Percentiles rank a stretch among this genome's conserved stretches.
Evolutionary conservation across 176 grass and related monocot genomes (phyloP).

Genomic region (Triticum timopheevii): DNA sequence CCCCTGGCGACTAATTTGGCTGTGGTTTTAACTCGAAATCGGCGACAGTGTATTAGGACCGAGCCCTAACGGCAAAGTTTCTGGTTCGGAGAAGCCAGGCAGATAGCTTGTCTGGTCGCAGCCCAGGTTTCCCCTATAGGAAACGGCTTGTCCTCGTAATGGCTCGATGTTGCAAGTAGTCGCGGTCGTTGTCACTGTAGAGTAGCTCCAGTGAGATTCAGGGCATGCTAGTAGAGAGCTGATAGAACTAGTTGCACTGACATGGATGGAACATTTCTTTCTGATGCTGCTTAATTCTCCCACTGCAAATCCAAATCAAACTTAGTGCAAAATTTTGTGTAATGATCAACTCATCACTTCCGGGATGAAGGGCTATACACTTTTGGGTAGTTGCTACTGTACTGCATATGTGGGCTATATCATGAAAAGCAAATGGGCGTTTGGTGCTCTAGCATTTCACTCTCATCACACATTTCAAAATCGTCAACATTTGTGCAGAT

Average conservation of each 20-base stretch:
- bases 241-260: not conserved
- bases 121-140: not conserved
- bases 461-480: not conserved
- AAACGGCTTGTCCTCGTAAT: not conserved
- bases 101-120: not conserved
- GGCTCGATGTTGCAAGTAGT: not conserved
- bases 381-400: not conserved
- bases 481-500: conserved; percentile 39
- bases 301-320: not conserved
- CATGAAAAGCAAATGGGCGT: not conserved
- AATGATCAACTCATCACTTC: not conserved
- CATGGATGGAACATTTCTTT: not conserved
- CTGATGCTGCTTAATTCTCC: not conserved
- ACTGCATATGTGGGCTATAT: not conserved
- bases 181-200: not conserved
- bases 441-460: conserved; percentile 3
- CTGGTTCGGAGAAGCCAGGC: not conserved
- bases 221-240: not conserved
- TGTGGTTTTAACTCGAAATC: not conserved
- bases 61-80: not conserved
- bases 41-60: not conserved
- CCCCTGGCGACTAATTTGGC: conserved; percentile 18
- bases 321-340: not conserved
- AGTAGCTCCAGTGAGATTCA: not conserved
- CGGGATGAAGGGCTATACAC: not conserved